Conservation (phyloP, 2,329 filamentous ascomycete genomes). For the Stachybotrys elegans region DNA sequence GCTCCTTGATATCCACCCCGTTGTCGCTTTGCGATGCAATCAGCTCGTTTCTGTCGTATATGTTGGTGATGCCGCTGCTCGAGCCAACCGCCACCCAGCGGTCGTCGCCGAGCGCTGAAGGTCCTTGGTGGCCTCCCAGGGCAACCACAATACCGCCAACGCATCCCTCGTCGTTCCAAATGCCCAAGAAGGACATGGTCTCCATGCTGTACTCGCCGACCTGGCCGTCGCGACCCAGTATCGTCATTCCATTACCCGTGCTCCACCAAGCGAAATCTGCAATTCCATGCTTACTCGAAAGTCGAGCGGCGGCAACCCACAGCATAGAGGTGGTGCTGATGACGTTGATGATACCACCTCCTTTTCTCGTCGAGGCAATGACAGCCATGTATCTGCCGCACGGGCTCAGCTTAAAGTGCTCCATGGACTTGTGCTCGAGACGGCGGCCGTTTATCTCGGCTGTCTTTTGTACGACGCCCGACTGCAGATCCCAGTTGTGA, state of each 20-base stretch:
- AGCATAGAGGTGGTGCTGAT: conserved; percentile 75
- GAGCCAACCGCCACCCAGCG: conserved; percentile 87
- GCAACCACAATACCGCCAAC: conserved; percentile 79
- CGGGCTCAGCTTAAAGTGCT: conserved; percentile 81
- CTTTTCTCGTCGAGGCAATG: conserved; percentile 73
- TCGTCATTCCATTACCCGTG: conserved; percentile 73
- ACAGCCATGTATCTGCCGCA: conserved; percentile 83
- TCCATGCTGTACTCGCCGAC: conserved; percentile 82
- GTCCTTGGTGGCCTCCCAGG: conserved; percentile 66
- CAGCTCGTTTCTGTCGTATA: conserved; percentile 79
- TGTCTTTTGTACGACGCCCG: conserved; percentile 78
- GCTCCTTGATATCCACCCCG: conserved; percentile 51
- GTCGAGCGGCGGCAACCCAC: conserved; percentile 77
- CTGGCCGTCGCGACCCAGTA: conserved; percentile 81
- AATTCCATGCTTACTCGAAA: conserved; percentile 78
- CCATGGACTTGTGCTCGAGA: conserved; percentile 85
- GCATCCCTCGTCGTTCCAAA: conserved; percentile 88
- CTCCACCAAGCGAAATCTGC: conserved; percentile 94
- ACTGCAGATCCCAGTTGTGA: conserved; percentile 85
- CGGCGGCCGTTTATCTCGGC: conserved; percentile 68
- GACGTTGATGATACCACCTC: conserved; percentile 83
- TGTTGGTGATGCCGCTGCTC: conserved; percentile 81
- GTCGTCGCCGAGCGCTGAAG: conserved; percentile 64
- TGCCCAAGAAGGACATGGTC: conserved; percentile 62
- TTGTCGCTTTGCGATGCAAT: conserved; percentile 32